Evolutionary conservation across 2,329 filamentous ascomycete genomes (phyloP).

Genomic region (Alternaria triticimaculans): DNA sequence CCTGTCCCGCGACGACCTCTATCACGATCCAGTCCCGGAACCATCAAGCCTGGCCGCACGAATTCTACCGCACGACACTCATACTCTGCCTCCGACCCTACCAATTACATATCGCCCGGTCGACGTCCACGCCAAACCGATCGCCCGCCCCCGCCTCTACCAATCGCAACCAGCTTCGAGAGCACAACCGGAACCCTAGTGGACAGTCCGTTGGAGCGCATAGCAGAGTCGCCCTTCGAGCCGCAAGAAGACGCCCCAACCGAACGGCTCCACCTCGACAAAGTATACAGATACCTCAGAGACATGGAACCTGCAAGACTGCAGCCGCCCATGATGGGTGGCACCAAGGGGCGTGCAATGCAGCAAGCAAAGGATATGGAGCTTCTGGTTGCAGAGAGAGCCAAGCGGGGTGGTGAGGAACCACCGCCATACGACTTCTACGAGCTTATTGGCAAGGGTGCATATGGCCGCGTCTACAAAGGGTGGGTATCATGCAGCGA

Average conservation of each 20-base stretch:
- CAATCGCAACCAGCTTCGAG: constrained; percentile 19
- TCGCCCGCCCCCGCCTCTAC: constrained; percentile 20
- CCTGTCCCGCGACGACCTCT: neutral
- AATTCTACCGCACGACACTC: constrained; percentile 13
- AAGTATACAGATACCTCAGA: constrained; percentile 7
- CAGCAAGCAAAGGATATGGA: constrained; percentile 77
- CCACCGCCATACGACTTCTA: constrained; percentile 71
- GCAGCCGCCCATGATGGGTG: constrained; percentile 37
- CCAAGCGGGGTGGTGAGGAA: constrained; percentile 64
- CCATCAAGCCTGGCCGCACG: neutral
- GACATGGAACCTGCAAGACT: constrained; percentile 42
- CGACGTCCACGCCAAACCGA: constrained; percentile 11
- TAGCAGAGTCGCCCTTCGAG: constrained; percentile 33
- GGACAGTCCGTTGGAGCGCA: constrained; percentile 32
- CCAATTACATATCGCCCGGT: constrained; percentile 19
- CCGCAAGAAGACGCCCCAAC: neutral
- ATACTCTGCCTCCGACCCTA: constrained; percentile 32
- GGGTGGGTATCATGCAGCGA: constrained; percentile 47
- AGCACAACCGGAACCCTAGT: constrained; percentile 14
- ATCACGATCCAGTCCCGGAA: constrained; percentile 19
- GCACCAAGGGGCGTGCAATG: constrained; percentile 65
- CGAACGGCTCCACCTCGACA: constrained; percentile 3
- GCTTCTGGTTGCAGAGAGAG: constrained; percentile 66
- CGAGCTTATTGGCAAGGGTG: constrained; percentile 77
- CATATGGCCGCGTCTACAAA: constrained; percentile 77